Conservation (phyloP, 164 flowering plant species). For the Aristolochia contorta region DNA sequence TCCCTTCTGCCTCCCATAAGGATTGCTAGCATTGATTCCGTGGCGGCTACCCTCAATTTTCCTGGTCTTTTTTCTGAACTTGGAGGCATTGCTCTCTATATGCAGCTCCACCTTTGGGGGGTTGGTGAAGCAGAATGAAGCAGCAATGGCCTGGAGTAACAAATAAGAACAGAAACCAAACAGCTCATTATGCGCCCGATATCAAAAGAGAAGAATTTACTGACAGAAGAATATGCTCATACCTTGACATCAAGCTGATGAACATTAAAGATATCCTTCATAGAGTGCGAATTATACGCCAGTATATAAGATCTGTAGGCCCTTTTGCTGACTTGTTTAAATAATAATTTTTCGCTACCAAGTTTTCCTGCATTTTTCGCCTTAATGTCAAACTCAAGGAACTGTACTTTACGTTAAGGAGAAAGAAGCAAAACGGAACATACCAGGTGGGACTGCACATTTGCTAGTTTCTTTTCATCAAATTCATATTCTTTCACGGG, state of each 20-base stretch:
- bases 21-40: constrained; percentile 55
- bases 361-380: constrained; percentile 49
- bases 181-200: background rate
- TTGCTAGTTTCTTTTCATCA: constrained; percentile 56
- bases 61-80: constrained; percentile 54
- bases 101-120: constrained; percentile 79
- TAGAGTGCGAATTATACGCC: constrained; percentile 86
- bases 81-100: constrained; percentile 80
- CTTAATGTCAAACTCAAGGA: background rate
- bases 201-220: background rate
- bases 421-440: background rate
- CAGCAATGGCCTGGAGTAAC: constrained; percentile 64
- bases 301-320: constrained; percentile 81
- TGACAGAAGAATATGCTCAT: background rate
- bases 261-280: constrained; percentile 87
- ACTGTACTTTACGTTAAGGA: background rate
- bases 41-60: constrained; percentile 40
- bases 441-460: constrained; percentile 86
- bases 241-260: constrained; percentile 90
- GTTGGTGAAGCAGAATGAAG: constrained; percentile 74
- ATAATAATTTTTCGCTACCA: constrained; percentile 59
- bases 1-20: constrained; percentile 35
- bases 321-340: constrained; percentile 79
- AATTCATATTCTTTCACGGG: constrained; percentile 80
- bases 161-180: background rate